phyloP scores from a whole-genome alignment of 495 filamentous ascomycete genomes.

The Jackrogersella minutella region DNA sequence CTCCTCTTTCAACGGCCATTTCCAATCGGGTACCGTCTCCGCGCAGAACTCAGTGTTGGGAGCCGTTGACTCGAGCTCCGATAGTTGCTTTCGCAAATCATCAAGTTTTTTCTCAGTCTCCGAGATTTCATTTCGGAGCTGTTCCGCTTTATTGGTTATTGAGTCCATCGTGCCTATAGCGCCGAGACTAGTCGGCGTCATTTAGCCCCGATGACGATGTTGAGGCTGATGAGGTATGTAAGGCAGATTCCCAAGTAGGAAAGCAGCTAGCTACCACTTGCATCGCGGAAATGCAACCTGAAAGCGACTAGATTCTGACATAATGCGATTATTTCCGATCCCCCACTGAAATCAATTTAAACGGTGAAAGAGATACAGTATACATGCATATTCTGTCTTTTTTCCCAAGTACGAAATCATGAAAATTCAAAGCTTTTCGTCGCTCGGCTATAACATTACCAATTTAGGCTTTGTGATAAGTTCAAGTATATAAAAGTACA shows the following conservation, averaged over 20 bases:
- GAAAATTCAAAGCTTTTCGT: background rate
- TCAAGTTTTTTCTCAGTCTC: conserved; percentile 46
- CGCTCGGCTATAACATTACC: background rate
- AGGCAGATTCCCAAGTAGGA: conserved; percentile 8
- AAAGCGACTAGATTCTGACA: background rate
- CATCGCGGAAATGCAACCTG: background rate
- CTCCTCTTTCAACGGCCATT: conserved; percentile 68
- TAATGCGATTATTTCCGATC: conserved; percentile 24
- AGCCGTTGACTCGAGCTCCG: conserved; percentile 41
- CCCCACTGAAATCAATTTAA: conserved; percentile 15
- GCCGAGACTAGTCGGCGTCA: conserved; percentile 4
- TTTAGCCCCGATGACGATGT: conserved; percentile 10
- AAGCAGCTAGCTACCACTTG: conserved; percentile 9
- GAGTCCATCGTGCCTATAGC: conserved; percentile 20
- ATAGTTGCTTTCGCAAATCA: conserved; percentile 47
- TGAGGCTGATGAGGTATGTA: conserved; percentile 18
- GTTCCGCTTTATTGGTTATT: conserved; percentile 30
- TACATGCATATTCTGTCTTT: background rate
- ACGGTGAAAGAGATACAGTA: conserved; percentile 2
- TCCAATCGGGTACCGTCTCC: conserved; percentile 38
- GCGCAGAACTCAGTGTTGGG: conserved; percentile 4
- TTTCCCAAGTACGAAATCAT: background rate
- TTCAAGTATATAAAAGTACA: too few species aligned
- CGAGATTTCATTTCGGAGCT: conserved; percentile 45
- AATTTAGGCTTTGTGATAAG: too few species aligned